Base-by-base conservation (phyloP, 768 basidiomycete species). In the Psilocybe tampanensis region DNA sequence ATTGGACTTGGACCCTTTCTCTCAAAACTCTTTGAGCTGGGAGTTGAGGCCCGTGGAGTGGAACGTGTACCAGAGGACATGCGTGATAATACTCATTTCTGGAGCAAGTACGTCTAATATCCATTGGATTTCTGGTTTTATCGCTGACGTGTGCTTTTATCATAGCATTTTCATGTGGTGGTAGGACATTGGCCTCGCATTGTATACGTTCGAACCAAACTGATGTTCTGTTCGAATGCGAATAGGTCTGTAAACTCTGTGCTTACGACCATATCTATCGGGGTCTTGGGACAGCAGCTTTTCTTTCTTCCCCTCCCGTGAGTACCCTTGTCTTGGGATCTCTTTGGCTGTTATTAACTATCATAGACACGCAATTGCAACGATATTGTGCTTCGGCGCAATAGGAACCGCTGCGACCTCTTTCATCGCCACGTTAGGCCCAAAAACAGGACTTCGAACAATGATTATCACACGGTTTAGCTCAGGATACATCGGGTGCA, bases 151-250 rank as follows among this genome's bases (percentile, higher is more conserved):
- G 9, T 26, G 2, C 18, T 23, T 42, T 32, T n/a, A n/a, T n/a
- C n/a, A 13, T 24, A 62, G 61, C 34, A 62, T 62, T 22, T 62
- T 62, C 43, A 62, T 62, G 61, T 62, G 61, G 61, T 62, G 61
- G 61, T 62, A n/a, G n/a, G n/a, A n/a, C n/a, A n/a, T n/a, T n/a
- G n/a, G n/a, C n/a, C n/a, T n/a, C n/a, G n/a, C n/a, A n/a, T n/a
- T n/a, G n/a, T n/a, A n/a, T n/a, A n/a, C n/a, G n/a, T n/a, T n/a
- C n/a, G n/a, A n/a, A n/a, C n/a, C n/a, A n/a, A n/a, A n/a, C n/a
- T n/a, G n/a, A n/a, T n/a, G n/a, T n/a, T n/a, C n/a, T n/a, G n/a
- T n/a, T n/a, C n/a, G n/a, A n/a, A n/a, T n/a, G n/a, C n/a, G n/a
- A n/a, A n/a, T n/a, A n/a, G n/a, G n/a, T n/a, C 21, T 23, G 61